phyloP scores from a whole-genome alignment of 2,329 filamentous ascomycete genomes.

The Aaosphaeria arxii region DNA sequence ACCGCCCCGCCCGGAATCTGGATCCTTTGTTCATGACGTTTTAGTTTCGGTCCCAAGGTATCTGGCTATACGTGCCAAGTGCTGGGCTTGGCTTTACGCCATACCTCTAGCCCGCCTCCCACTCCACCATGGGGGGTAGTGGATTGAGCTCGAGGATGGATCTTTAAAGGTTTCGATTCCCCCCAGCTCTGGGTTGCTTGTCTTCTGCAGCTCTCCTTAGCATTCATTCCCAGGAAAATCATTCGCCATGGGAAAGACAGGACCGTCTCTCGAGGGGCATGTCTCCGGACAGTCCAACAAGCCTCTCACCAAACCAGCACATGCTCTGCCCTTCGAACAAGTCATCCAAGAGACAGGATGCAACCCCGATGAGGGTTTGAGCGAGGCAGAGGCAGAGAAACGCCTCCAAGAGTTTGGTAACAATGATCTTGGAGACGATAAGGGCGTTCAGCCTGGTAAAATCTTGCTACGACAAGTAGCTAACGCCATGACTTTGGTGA shows the following conservation, averaged over 20 bases:
- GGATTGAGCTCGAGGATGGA: slow-evolving; percentile 9
- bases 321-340: slow-evolving; percentile 55
- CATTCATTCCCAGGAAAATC: slow-evolving; percentile 11
- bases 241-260: slow-evolving; percentile 36
- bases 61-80: slow-evolving; percentile 23
- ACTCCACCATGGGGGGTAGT: not conserved
- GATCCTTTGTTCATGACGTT: slow-evolving; percentile 20
- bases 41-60: slow-evolving; percentile 21
- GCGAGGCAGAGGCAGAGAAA: slow-evolving; percentile 53
- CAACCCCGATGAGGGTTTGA: slow-evolving; percentile 66
- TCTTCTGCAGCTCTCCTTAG: slow-evolving; percentile 21
- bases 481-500: slow-evolving; percentile 75
- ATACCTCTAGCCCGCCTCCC: slow-evolving; percentile 16
- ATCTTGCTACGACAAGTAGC: slow-evolving; percentile 71
- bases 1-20: slow-evolving; percentile 4
- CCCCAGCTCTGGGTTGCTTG: slow-evolving; percentile 29
- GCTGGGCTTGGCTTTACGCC: slow-evolving; percentile 25
- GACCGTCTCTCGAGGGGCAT: slow-evolving; percentile 34
- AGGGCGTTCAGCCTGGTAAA: slow-evolving; percentile 68
- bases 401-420: slow-evolving; percentile 51
- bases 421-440: slow-evolving; percentile 71
- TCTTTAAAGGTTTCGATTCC: slow-evolving; percentile 25
- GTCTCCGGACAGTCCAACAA: slow-evolving; percentile 48
- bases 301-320: slow-evolving; percentile 59
- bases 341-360: slow-evolving; percentile 59